Percentiles rank a stretch among this genome's conserved stretches.
Conservation (phyloP, 805 yeast genomes). For the Hagleromyces aurorensis region DNA sequence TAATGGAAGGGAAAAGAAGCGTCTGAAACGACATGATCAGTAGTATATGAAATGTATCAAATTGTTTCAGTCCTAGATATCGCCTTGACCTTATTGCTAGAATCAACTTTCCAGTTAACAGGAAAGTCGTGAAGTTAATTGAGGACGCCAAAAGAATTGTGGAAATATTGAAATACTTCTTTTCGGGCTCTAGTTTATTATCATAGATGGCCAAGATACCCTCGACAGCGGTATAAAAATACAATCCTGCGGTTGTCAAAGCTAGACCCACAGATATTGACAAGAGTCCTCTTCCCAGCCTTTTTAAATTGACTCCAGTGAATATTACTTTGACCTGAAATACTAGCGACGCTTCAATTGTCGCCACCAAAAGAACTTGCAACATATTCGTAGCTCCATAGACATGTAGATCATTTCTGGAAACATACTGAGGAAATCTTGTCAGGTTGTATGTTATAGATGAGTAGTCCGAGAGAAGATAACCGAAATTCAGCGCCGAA, state of each 20-base stretch:
- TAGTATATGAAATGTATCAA: slow-evolving; percentile 73
- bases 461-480: slow-evolving; percentile 45
- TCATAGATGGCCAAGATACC: slow-evolving; percentile 34
- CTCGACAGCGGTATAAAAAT: slow-evolving; percentile 44
- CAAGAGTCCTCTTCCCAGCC: slow-evolving; percentile 35
- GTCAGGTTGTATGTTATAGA: slow-evolving; percentile 43
- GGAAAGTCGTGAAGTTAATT: slow-evolving; percentile 50
- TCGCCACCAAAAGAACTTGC: slow-evolving; percentile 49
- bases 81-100: slow-evolving; percentile 68
- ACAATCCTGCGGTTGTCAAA: slow-evolving; percentile 48
- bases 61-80: slow-evolving; percentile 70
- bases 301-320: slow-evolving; percentile 44
- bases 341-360: slow-evolving; percentile 58
- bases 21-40: slow-evolving; percentile 79
- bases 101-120: slow-evolving; percentile 56
- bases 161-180: slow-evolving; percentile 45
- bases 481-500: slow-evolving; percentile 49
- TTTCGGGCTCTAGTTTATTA: slow-evolving; percentile 15
- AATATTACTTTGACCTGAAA: slow-evolving; percentile 70
- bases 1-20: slow-evolving; percentile 64
- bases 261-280: slow-evolving; percentile 38
- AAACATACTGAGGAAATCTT: slow-evolving; percentile 35
- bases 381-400: slow-evolving; percentile 57
- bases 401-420: slow-evolving; percentile 35
- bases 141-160: slow-evolving; percentile 62